Conservation (phyloP, 164 flowering plant genomes). For the Pachysandra terminalis region DNA sequence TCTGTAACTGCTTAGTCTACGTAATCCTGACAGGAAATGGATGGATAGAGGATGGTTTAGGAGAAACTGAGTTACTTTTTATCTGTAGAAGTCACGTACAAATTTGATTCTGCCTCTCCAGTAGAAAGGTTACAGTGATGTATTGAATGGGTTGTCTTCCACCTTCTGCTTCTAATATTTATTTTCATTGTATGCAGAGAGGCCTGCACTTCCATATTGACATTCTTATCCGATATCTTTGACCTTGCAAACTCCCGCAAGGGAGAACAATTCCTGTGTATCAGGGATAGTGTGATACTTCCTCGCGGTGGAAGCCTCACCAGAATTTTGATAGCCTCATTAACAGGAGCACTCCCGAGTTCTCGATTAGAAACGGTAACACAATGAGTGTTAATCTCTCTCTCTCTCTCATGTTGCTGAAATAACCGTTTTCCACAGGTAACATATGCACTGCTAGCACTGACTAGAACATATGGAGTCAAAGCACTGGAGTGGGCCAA, state of each 20-base stretch:
- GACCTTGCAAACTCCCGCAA: constrained; percentile 61
- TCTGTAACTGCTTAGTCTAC: neutral
- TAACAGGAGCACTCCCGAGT: constrained; percentile 92
- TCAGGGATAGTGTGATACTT: constrained; percentile 65
- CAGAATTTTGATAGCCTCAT: constrained; percentile 78
- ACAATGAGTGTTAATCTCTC: neutral
- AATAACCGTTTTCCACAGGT: constrained; percentile 40
- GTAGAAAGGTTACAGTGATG: too few species aligned
- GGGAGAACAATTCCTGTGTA: constrained; percentile 48
- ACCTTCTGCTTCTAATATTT: neutral
- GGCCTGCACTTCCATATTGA: constrained; percentile 90
- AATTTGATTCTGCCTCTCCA: too few species aligned
- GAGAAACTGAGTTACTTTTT: too few species aligned
- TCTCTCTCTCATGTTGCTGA: neutral
- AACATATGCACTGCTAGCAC: constrained; percentile 58
- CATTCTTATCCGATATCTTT: constrained; percentile 81
- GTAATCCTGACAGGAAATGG: neutral
- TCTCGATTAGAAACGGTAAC: constrained; percentile 81
- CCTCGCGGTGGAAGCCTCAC: constrained; percentile 82
- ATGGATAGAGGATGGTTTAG: too few species aligned
- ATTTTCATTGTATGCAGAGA: constrained; percentile 57
- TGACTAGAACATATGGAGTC: constrained; percentile 61
- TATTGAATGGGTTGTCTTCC: neutral
- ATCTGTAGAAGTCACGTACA: too few species aligned
- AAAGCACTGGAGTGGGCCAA: constrained; percentile 82